Base-by-base conservation (phyloP, 2,329 filamentous ascomycete genomes). In the Clarireedia hainanense region DNA sequence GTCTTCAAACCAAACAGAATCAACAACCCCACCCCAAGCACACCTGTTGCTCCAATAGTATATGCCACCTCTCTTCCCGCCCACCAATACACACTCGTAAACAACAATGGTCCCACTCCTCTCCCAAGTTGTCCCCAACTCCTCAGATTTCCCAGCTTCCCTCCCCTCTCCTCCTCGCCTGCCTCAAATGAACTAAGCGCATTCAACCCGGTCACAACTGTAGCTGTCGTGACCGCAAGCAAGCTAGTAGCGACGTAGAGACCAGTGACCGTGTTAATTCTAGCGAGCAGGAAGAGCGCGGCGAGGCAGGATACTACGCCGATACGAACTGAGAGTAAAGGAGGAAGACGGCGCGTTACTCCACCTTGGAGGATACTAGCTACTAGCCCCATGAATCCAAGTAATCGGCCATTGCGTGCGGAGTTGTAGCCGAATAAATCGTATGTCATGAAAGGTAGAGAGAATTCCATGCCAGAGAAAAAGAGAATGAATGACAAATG, bases 81-180 rank as follows among this genome's bases (percentile, higher is more conserved):
- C 94, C 94, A 99, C 94, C 94, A 99, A 74, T 99, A 99, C 55
- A 99, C 76, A 49, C 89, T 90, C 60, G 94, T 97, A 69, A 99
- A 99, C 37, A 95, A 73, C 4, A 99, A 71, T 0, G 94, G 94
- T 0, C 94, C 94, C 10, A 95, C 71, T 0, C 91, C 90, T 36
- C 94, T 80, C 2, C 94, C 94, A 4, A 91, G 80, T 75, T 99
- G 94, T 5, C 94, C 92, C 84, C 78, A 84, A 63, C 79, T 83
- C 27, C 94, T 79, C 63, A 97, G 79, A 57, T 89, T 85, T 3
- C 94, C 94, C 51, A 99, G 74, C 68, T 95, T 95, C 47, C 85
- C 85, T 3, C 94, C 94, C 42, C 92, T 79, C 73, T 97, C 91
- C 39, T 79, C 80, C 58, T 86, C 85, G 46, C 76, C 78, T 0